These are phyloP conservation scores for Annona squamosa DNA, from an alignment of 164 flowering plant genomes.

Conservation along the genomic window DNA sequence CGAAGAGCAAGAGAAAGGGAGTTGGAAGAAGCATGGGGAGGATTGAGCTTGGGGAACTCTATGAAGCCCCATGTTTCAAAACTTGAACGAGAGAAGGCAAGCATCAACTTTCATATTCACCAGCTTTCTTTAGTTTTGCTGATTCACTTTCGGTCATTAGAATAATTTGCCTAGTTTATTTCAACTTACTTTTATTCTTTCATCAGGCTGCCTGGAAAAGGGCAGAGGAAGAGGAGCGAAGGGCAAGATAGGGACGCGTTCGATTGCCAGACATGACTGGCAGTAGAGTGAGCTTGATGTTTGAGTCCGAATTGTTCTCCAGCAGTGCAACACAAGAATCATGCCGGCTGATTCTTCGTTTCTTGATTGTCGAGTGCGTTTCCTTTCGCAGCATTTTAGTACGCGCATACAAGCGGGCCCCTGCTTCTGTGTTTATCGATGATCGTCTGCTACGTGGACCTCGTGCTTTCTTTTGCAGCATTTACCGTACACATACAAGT, in stretches of 20 bases:
- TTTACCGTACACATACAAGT: too few species aligned
- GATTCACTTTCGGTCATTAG: not conserved
- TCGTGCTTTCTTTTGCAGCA: too few species aligned
- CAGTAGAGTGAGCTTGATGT: not conserved
- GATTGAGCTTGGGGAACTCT: constrained; percentile 77
- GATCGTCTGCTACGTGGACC: too few species aligned
- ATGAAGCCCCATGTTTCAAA: constrained; percentile 65
- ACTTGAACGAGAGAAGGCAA: constrained; percentile 79
- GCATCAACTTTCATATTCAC: not conserved
- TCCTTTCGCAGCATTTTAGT: too few species aligned
- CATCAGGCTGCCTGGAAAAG: constrained; percentile 86
- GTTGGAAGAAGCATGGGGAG: constrained; percentile 87
- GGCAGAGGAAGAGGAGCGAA: constrained; percentile 82
- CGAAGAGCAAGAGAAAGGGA: constrained; percentile 66
- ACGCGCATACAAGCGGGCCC: too few species aligned
- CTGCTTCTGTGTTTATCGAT: too few species aligned
- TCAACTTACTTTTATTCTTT: constrained; percentile 3
- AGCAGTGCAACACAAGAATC: too few species aligned
- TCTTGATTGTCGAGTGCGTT: too few species aligned
- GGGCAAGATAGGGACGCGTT: constrained; percentile 9
- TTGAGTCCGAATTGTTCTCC: too few species aligned
- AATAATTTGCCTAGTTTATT: not conserved
- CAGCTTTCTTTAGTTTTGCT: not conserved
- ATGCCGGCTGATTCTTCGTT: too few species aligned
- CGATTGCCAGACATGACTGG: not conserved